Conservation (phyloP, 108 stramenopile species). For the Schizochytrium sp. region DNA sequence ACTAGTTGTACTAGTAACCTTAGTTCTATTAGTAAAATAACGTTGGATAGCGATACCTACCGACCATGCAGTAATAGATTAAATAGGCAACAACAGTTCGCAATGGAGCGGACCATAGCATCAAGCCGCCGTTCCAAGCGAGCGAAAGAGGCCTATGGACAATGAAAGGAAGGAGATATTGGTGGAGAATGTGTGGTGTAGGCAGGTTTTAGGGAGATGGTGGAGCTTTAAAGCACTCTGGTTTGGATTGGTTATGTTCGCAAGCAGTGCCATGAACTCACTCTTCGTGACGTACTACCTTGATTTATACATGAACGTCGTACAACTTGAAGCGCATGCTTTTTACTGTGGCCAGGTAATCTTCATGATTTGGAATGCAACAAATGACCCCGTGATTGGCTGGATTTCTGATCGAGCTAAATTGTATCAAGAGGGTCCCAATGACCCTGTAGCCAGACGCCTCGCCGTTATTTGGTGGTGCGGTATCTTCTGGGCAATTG, state of each 20-base stretch:
- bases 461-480: constrained; percentile 6
- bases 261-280: constrained; percentile 37
- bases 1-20: too few species aligned
- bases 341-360: constrained; percentile 60
- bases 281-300: constrained; percentile 64
- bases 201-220: too few species aligned
- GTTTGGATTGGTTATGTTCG: constrained; percentile 35
- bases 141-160: too few species aligned
- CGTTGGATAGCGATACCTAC: too few species aligned
- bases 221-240: background rate
- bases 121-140: too few species aligned
- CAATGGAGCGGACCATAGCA: too few species aligned
- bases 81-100: too few species aligned
- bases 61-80: too few species aligned
- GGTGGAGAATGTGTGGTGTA: too few species aligned
- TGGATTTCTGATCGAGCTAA: constrained; percentile 61
- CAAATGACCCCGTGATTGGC: constrained; percentile 63
- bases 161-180: too few species aligned
- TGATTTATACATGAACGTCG: constrained; percentile 49
- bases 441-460: background rate
- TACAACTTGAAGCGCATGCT: background rate
- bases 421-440: background rate
- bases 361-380: constrained; percentile 62
- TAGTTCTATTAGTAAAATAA: too few species aligned
- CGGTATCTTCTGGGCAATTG: constrained; percentile 50